These are phyloP conservation scores for Penicillium concentricum DNA, from an alignment of 2,329 filamentous ascomycete genomes.

Conservation along the genomic window DNA sequence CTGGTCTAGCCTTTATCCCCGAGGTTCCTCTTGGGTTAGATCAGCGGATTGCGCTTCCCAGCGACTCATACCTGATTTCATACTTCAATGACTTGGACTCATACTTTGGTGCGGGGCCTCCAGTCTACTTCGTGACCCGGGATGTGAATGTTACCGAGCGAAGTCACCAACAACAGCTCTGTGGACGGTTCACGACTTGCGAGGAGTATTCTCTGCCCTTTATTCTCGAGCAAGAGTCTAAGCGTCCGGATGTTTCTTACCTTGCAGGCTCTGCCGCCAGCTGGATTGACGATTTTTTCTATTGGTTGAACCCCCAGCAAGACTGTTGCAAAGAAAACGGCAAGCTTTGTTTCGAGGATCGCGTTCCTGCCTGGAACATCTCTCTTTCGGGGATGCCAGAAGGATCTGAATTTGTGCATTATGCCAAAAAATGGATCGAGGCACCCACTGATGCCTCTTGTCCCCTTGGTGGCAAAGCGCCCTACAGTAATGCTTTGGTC, in stretches of 20 bases:
- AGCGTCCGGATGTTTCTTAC: constrained; percentile 82
- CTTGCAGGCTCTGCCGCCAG: constrained; percentile 85
- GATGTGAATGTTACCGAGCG: constrained; percentile 76
- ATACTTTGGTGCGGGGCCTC: constrained; percentile 87
- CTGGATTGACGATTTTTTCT: constrained; percentile 96
- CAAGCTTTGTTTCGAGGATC: constrained; percentile 73
- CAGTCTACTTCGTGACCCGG: constrained; percentile 91
- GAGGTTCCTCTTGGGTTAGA: constrained; percentile 84
- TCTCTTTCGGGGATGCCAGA: constrained; percentile 90
- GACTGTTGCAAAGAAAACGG: constrained; percentile 73
- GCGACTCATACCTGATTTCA: constrained; percentile 88
- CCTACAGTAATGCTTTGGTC: constrained; percentile 81
- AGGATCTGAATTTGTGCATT: constrained; percentile 83
- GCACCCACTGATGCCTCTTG: constrained; percentile 80
- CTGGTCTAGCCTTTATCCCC: constrained; percentile 79
- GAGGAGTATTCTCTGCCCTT: constrained; percentile 80
- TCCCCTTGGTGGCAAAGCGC: constrained; percentile 81
- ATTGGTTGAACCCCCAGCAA: constrained; percentile 88
- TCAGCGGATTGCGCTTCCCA: constrained; percentile 89
- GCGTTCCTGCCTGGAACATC: constrained; percentile 82
- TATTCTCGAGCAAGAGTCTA: constrained; percentile 89
- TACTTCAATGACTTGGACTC: constrained; percentile 96
- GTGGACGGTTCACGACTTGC: constrained; percentile 87
- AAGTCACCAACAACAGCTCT: constrained; percentile 77
- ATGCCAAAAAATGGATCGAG: constrained; percentile 77